Base-by-base conservation (phyloP, 163 green algal species). In the Chlamydomonas reinhardtii region DNA sequence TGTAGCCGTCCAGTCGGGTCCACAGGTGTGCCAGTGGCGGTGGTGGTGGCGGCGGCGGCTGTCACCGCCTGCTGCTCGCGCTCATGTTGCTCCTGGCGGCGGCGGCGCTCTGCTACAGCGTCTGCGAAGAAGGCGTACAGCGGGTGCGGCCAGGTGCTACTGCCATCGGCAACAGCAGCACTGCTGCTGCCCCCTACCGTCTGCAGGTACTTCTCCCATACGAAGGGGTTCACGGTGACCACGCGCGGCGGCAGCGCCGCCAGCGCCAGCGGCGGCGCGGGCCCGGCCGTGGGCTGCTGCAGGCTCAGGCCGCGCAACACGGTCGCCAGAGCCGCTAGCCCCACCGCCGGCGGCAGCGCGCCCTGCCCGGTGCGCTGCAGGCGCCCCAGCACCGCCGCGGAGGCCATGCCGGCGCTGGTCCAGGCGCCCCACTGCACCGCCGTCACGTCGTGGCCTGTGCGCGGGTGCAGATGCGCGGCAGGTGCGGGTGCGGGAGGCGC, bases 391-490 rank as follows among this genome's bases (percentile, higher is more conserved):
- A 96, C 91, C 25, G 91, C 83, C 0, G 87, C 79, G 16, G 88
- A 90, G 20, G 95, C 95, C 94, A 98, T 98, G 86, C 96, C 95
- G 59, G 88, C 88, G 6, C 31, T 83, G 12, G 89, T 86, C 96
- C 96, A 98, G 8, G 95, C 94, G 8, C 95, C 96, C 96, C 96
- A 98, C 89, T 97, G 92, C 0, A 98, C 69, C 77, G 83, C 75
- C 62, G 54, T 62, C 34, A 76, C 74, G n/a, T 66, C 59, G 52
- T 65, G 56, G 35, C 80, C 80, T 86, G 80, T 59, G 54, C 14
- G 9, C 19, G 48, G 1, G 48, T 56, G 48, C 48, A 17, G 11
- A 56, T 56, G 62, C 2, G 24, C 24, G 12, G 27, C 12, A 70
- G 62, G 62, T 3, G 62, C 20, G n/a, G n/a, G n/a, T n/a, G n/a